Percentiles rank a stretch among this genome's conserved stretches.
These are phyloP conservation scores for Rubia yunnanensis DNA, from an alignment of 257 asterid species.

Conservation along the genomic window DNA sequence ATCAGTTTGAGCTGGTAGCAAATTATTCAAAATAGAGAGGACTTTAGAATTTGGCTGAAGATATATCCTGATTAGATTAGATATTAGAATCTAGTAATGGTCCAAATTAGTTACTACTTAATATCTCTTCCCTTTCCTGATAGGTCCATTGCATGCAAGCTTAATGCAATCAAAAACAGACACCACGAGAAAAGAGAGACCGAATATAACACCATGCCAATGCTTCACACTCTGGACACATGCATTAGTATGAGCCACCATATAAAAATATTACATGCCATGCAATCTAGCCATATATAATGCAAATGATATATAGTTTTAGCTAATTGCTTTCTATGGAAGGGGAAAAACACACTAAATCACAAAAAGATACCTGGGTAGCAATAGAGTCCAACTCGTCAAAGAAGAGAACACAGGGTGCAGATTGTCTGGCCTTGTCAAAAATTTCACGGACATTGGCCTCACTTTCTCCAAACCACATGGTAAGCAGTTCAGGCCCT, in stretches of 20 bases:
- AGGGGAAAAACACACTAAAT: not conserved
- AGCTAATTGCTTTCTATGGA: not conserved
- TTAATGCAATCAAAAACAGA: not conserved
- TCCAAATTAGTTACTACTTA: too few species aligned
- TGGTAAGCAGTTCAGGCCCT: slow-evolving; percentile 62
- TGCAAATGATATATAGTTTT: not conserved
- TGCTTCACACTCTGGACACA: not conserved
- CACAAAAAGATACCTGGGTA: slow-evolving; percentile 30
- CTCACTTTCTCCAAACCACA: slow-evolving; percentile 75
- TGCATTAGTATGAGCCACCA: not conserved
- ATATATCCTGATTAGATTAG: too few species aligned
- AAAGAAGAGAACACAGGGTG: slow-evolving; percentile 57
- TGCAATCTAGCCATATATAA: not conserved
- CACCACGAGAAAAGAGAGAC: not conserved
- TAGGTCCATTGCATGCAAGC: not conserved
- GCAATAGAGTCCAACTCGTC: slow-evolving; percentile 58
- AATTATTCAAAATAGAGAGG: not conserved
- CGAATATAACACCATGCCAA: not conserved
- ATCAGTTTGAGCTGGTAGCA: not conserved
- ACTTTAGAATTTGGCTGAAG: not conserved
- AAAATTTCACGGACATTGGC: slow-evolving; percentile 64
- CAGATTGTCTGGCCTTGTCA: slow-evolving; percentile 56
- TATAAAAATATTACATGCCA: not conserved
- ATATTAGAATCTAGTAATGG: too few species aligned
- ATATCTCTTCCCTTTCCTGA: not conserved